Evolutionary conservation across 805 yeast species (phyloP), one percentile per base, ranked within the genome.

Genomic region (Maudiozyma serrabonitensis): DNA sequence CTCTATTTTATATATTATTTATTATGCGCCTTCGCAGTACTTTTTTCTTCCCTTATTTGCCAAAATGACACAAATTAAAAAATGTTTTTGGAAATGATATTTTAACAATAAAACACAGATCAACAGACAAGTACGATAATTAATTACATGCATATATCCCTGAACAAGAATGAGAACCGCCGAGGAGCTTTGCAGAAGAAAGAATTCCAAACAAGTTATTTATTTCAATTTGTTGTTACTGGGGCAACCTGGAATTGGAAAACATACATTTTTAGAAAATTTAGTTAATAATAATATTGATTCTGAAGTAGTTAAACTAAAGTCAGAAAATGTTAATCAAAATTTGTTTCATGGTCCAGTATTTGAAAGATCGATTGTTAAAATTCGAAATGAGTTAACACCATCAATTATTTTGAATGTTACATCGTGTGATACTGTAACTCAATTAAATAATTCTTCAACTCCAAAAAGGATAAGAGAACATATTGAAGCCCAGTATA

Each of bases 161-260:
- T 35, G 15, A 15, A 13, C 11, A 16, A n/a, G 38, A 25, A 40
- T 46, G 47, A 16, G 56, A 5, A 55, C 53, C 31, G 53, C 71
- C 6, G 72, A 69, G 47, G 72, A 67, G 49, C 61, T 79, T 51
- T 71, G 82, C 47, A 72, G 83, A 55, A 74, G 81, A 49, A 84
- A 80, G 62, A 80, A 77, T 58, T 78, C 82, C 49, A 81, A 78
- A 58, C 75, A 76, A 60, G 82, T 82, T 8, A 71, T 79, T 52
- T 79, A 78, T 53, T 79, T 86, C 59, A 79, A 85, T 18, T 65
- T 86, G 50, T 75, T 87, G 75, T 78, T 84, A 16, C 76, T 80
- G 47, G 95, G 95, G 4, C 79, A 80, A 51, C 75, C 79, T 61
- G 90, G 90, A 2, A 73, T 82, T 6, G 95, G 95, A 2, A 81